Percentiles rank a stretch among this genome's conserved stretches.
phyloP scores from a whole-genome alignment of 352 stramenopile genomes.

The Pythium aristosporum region DNA sequence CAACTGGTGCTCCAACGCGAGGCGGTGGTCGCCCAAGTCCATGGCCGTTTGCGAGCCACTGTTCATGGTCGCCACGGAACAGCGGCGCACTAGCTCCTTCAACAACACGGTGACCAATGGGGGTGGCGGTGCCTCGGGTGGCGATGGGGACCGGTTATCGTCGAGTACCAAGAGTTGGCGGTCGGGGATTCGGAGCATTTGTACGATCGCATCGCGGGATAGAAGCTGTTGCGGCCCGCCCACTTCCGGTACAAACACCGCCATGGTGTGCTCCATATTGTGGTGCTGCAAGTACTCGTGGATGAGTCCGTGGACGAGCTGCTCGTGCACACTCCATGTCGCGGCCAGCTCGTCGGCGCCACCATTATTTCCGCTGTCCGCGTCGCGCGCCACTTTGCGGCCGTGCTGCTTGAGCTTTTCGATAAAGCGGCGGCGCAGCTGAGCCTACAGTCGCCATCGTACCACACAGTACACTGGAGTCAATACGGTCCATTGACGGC shows the following conservation, averaged over 20 bases:
- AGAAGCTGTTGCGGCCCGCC: constrained; percentile 48
- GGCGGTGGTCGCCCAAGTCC: constrained; percentile 65
- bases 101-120: constrained; percentile 34
- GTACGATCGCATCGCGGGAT: constrained; percentile 37
- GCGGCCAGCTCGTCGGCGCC: background rate
- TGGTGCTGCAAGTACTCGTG: constrained; percentile 53
- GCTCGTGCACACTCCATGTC: constrained; percentile 37
- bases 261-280: constrained; percentile 54
- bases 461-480: background rate
- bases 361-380: constrained; percentile 9
- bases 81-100: constrained; percentile 34
- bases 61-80: constrained; percentile 37
- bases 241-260: constrained; percentile 72
- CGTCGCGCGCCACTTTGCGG: constrained; percentile 11
- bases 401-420: constrained; percentile 63
- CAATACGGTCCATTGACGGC: background rate
- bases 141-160: constrained; percentile 14
- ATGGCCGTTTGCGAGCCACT: constrained; percentile 53
- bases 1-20: constrained; percentile 55
- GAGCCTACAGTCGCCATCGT: constrained; percentile 34
- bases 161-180: constrained; percentile 17
- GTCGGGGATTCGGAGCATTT: constrained; percentile 31
- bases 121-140: constrained; percentile 14
- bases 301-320: constrained; percentile 61
- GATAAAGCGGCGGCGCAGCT: constrained; percentile 65